Evolutionary conservation across 768 basidiomycete genomes (phyloP), one percentile per base, ranked within the genome.

Genomic region (Trametes coccinea): DNA sequence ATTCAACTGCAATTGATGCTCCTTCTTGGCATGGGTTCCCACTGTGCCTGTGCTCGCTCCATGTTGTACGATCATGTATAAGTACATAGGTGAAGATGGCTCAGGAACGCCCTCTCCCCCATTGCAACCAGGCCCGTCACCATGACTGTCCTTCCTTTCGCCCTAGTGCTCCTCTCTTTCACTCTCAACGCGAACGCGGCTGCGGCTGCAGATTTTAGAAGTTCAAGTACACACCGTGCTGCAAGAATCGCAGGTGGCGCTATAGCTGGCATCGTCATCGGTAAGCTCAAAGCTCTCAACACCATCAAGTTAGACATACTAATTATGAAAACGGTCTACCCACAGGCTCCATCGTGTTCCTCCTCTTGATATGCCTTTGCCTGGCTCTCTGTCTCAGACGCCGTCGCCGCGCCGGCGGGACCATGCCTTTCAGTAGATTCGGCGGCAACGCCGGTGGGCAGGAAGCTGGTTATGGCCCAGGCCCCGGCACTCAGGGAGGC

Each of bases 261-360:
- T 0, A 64, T 66, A n/a, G 66, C 66, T 14, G 66, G 66, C 29
- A 59, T 66, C n/a, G 66, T 59, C 2, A 53, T 66, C 13, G 66
- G 66, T 66, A 11, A 22, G 46, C 8, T 45, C n/a, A 2, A n/a
- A 5, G 16, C 33, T 8, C 2, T 22, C 27, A 22, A 22, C 7
- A 47, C 4, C 7, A 47, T 22, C n/a, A 47, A 7, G 22, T 22
- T 47, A 13, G 17, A 47, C 27, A 8, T 17, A 5, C 2, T 6
- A 5, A 13, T 44, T 5, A 44, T 17, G 27, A 30, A 9, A 5
- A 43, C 14, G 54, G 3, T 2, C 5, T 33, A n/a, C 17, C 0
- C 30, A 4, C 41, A 66, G 65, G 56, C 3, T 45, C 31, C 37
- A 27, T 61, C 0, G 57, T 50, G 0, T 30, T 64, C 39, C 2